A percentile compares a stretch with the other conserved stretches of the same genome.
phyloP scores from a whole-genome alignment of 305 asterid genomes.

The Ruellia speciosa region DNA sequence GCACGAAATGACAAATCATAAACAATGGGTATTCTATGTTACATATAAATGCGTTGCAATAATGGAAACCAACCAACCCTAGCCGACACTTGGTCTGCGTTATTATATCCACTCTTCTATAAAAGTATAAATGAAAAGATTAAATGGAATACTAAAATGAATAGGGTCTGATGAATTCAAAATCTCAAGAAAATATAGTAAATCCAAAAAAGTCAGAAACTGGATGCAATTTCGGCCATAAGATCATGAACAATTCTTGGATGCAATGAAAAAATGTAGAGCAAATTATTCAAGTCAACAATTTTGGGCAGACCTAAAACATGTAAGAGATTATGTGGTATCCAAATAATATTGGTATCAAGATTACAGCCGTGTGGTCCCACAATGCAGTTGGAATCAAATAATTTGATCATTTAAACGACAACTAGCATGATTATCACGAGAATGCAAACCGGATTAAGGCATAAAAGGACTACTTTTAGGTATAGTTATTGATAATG shows the following conservation, averaged over 20 bases:
- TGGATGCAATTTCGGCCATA: neutral
- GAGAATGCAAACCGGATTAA: conserved; percentile 13
- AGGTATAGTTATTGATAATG: neutral
- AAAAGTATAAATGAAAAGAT: neutral
- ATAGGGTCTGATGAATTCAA: neutral
- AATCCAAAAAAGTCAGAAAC: neutral
- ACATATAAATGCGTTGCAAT: neutral
- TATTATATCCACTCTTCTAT: neutral
- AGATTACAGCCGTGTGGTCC: conserved; percentile 25
- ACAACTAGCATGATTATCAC: conserved; percentile 2
- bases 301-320: neutral
- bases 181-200: neutral
- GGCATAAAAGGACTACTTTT: conserved; percentile 9
- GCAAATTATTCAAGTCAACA: neutral
- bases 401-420: conserved; percentile 21
- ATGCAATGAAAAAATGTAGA: neutral
- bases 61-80: conserved; percentile 25
- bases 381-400: conserved; percentile 14
- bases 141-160: neutral
- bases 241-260: neutral
- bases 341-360: conserved; percentile 10
- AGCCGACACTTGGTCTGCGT: conserved; percentile 13
- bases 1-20: neutral
- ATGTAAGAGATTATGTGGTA: conserved; percentile 7
- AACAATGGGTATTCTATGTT: neutral